Evolutionary conservation across 2,329 filamentous ascomycete genomes (phyloP).

Genomic region (Nemania diffusa): DNA sequence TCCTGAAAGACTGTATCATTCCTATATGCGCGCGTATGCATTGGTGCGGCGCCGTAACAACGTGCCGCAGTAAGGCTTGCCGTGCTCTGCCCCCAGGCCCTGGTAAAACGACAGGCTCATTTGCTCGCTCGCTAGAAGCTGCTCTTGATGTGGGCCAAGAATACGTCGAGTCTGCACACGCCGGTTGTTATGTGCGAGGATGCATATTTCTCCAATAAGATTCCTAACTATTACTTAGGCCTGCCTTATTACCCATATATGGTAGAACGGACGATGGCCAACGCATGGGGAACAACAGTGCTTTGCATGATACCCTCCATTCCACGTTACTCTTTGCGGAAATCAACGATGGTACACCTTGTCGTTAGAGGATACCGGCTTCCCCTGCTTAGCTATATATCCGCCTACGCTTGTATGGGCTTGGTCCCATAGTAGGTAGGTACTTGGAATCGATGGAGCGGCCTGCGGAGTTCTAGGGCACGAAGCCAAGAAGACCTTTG

Average conservation of each 20-base stretch:
- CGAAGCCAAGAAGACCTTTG: not conserved
- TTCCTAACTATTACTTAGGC: slow-evolving; percentile 4
- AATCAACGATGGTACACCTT: slow-evolving; percentile 17
- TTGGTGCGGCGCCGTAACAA: slow-evolving; percentile 10
- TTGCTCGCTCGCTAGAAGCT: slow-evolving; percentile 15
- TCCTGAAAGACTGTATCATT: not conserved
- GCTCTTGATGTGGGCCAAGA: slow-evolving; percentile 12
- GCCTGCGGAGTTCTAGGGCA: not conserved
- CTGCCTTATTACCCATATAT: slow-evolving; percentile 5
- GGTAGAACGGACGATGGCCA: slow-evolving; percentile 13
- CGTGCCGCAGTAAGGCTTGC: slow-evolving; percentile 6
- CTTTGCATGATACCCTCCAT: slow-evolving; percentile 20
- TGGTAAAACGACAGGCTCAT: slow-evolving; percentile 7
- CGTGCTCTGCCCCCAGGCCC: slow-evolving; percentile 8
- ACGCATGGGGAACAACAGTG: slow-evolving; percentile 9
- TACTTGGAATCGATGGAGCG: slow-evolving; percentile 8
- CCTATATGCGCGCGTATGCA: slow-evolving; percentile 1
- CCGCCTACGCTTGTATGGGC: slow-evolving; percentile 11
- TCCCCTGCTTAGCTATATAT: slow-evolving; percentile 14
- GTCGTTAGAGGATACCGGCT: slow-evolving; percentile 2
- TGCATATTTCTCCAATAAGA: slow-evolving; percentile 20
- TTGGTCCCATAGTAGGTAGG: slow-evolving; percentile 1
- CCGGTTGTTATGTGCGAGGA: slow-evolving; percentile 10
- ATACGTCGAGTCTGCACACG: slow-evolving; percentile 7
- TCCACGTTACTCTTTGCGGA: slow-evolving; percentile 18